Base-by-base conservation (phyloP, 495 filamentous ascomycete genomes). In the Recurvomyces mirabilis region DNA sequence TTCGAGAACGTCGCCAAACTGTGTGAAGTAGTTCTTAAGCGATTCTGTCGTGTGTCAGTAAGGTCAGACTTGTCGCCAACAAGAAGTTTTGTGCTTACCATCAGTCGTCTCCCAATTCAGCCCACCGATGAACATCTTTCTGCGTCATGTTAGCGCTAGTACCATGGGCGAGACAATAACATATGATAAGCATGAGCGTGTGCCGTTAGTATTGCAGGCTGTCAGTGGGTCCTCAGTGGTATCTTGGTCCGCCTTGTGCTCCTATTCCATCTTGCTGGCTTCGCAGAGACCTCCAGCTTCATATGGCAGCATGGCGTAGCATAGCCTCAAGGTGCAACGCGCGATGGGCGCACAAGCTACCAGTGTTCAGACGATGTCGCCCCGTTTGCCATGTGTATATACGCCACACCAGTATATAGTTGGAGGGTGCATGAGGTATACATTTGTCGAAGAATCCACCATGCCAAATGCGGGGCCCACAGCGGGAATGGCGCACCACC, bases 71-170 rank as follows among this genome's bases (percentile, higher is more conserved):
- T n/a, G 28, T 21, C 9, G 12, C 12, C 22, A 17, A 28, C 36
- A 10, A 30, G 19, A 23, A 19, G 25, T 17, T 11, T 3, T 39
- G 34, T 6, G 59, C 84, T 72, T 82, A 98, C 91, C 82, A 67
- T 98, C 91, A 37, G 91, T 95, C 21, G 91, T 98, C 64, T 98
- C 91, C 91, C 91, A 98, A 61, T 98, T 98, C 52, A 98, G 68
- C 14, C 91, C 91, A 55, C 91, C 91, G 68, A 98, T 98, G 55
- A 98, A 98, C 91, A 98, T 98, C 68, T 98, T 98, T 54, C 91
- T 98, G 62, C 41, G 51, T 31, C 17, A 55, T 55, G 51, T 60
- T 38, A 61, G 56, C 46, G 31, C 23, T 25, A 33, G 25, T 43
- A 5, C 14, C 28, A 9, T 30, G n/a, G n/a, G n/a, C n/a, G n/a